phyloP scores from a whole-genome alignment of 768 basidiomycete species.

The Auriscalpium microsporum region DNA sequence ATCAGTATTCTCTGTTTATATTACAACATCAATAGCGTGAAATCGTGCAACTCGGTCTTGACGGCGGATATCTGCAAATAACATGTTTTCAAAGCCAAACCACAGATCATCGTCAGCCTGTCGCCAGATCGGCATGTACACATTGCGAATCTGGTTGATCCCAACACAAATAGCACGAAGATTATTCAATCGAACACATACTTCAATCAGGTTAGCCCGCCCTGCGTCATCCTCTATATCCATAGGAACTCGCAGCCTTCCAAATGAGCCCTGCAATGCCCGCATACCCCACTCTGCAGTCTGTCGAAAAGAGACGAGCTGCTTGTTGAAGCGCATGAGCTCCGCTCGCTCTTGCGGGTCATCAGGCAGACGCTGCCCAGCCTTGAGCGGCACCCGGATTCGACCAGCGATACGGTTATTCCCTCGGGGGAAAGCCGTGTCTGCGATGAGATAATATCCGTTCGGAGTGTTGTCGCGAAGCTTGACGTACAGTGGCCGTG shows the following conservation, averaged over 20 bases:
- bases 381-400: neutral
- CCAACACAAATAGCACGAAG: conserved; percentile 30
- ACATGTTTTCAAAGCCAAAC: conserved; percentile 28
- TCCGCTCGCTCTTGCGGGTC: conserved; percentile 4
- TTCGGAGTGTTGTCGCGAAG: neutral
- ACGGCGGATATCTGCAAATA: conserved; percentile 21
- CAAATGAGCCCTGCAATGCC: conserved; percentile 37
- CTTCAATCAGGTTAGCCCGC: conserved; percentile 28
- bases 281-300: conserved; percentile 47
- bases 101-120: conserved; percentile 23
- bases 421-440: neutral
- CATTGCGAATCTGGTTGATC: conserved; percentile 32
- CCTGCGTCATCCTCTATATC: conserved; percentile 22
- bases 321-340: conserved; percentile 2
- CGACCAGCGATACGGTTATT: neutral
- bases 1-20: neutral
- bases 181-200: conserved; percentile 27
- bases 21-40: neutral
- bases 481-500: neutral
- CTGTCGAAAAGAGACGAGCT: conserved; percentile 23
- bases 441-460: neutral
- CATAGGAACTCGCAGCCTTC: conserved; percentile 25
- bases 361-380: neutral
- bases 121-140: conserved; percentile 34
- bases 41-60: conserved; percentile 2